Evolutionary conservation across 1,284 basidiomycete species (phyloP).

Genomic region (Hortiboletus rubellus): DNA sequence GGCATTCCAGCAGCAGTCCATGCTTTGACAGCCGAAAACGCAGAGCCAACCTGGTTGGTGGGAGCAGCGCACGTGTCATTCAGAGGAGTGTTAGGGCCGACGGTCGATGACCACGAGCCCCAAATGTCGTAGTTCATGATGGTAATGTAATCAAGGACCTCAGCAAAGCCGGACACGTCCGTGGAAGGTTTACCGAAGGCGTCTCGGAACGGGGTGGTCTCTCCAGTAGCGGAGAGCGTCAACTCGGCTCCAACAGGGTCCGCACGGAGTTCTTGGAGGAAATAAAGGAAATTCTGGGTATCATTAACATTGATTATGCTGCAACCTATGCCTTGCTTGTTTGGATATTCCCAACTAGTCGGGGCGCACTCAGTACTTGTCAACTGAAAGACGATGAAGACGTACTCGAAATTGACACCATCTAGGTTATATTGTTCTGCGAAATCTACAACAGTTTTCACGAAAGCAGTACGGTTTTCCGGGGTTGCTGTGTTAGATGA

Average conservation of each 20-base stretch:
- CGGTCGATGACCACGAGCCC: conserved; percentile 48
- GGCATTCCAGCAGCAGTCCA: conserved; percentile 70
- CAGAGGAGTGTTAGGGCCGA: conserved; percentile 73
- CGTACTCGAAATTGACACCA: conserved; percentile 31
- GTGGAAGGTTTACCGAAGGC: conserved; percentile 50
- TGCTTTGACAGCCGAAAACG: conserved; percentile 55
- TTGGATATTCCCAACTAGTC: conserved; percentile 53
- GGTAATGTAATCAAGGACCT: conserved; percentile 60
- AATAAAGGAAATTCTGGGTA: conserved; percentile 44
- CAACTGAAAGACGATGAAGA: not conserved
- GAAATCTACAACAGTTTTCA: conserved; percentile 61
- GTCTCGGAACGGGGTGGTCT: conserved; percentile 57
- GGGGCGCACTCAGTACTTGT: not conserved
- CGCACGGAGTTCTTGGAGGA: conserved; percentile 49
- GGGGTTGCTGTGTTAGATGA: conserved; percentile 64
- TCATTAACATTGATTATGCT: conserved; percentile 47
- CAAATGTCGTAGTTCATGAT: conserved; percentile 78
- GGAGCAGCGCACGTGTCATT: conserved; percentile 57
- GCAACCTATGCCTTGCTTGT: conserved; percentile 42
- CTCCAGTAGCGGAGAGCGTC: conserved; percentile 59
- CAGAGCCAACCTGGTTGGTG: conserved; percentile 59
- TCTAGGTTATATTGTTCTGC: conserved; percentile 50
- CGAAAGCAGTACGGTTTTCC: conserved; percentile 64
- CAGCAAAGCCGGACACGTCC: conserved; percentile 48
- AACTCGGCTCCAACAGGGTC: conserved; percentile 41